Evolutionary conservation across 2,329 filamentous ascomycete species (phyloP), one percentile per base, ranked within the genome.

Genomic region (Huntiella decipiens): DNA sequence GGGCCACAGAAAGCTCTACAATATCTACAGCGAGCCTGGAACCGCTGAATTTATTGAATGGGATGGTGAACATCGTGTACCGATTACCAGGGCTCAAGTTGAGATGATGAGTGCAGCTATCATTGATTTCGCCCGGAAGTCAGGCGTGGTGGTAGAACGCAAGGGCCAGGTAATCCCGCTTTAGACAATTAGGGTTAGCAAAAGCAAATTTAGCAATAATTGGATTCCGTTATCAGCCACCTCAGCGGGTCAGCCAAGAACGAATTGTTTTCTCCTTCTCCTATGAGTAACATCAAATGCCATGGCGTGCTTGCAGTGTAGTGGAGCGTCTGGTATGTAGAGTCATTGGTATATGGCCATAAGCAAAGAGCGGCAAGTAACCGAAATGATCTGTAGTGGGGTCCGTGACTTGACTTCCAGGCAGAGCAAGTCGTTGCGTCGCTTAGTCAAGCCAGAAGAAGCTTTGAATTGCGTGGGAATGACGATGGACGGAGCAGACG

Each of bases 41-140:
- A 72, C 62, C 2, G 62, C 69, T 4, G 66, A 60, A 35, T 51
- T 85, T 39, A 58, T 87, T 1, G 77, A 85, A 57, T 87, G 82
- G 82, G 70, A 82, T 48, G 82, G 79, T 0, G 68, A 66, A 1
- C 82, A 88, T 57, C 63, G 82, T 4, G 64, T 88, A 42, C 79
- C 81, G 2, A 68, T 87, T 49, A 82, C 80, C 63, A 64, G 61
- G 16, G 61, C 59, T 28, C 81, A 86, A 58, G 78, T 86, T 3
- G 64, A 71, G 42, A 63, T 59, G 7, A 62, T 82, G 8, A 63
- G 71, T 8, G 58, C 63, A 8, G 64, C 66, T 41, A 70, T 77
- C 28, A 57, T 75, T 33, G 61, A 65, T 17, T 55, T 74, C 34
- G 70, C 70, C 3, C 62, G 46, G 38, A 48, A 46, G 17, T 10